phyloP scores from a whole-genome alignment of 2,329 filamentous ascomycete genomes.

The Diaporthe sp. region DNA sequence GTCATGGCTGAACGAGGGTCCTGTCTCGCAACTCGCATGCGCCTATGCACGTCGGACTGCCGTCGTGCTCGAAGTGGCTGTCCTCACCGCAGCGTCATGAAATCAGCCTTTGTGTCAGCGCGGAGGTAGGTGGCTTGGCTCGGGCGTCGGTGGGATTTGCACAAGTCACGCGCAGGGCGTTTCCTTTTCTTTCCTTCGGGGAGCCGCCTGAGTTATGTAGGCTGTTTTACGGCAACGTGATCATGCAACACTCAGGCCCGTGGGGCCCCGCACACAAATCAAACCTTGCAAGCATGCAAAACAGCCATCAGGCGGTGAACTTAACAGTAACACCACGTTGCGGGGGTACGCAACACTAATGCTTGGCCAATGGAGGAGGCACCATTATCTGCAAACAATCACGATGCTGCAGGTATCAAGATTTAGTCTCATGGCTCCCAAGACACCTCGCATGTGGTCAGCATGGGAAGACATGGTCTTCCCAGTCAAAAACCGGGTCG shows the following conservation, averaged over 20 bases:
- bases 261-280: fast-evolving
- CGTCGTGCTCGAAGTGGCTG: not conserved
- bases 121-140: not conserved
- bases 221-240: not conserved
- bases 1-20: not conserved
- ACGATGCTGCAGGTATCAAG: not conserved
- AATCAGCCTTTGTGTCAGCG: not conserved
- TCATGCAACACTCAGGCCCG: not conserved
- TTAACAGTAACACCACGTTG: not conserved
- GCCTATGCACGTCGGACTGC: not conserved
- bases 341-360: not conserved
- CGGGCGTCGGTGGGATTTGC: not conserved
- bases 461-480: not conserved
- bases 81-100: not conserved
- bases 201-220: not conserved
- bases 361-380: not conserved
- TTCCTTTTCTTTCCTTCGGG: no score
- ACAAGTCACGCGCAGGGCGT: no score
- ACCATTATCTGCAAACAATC: not conserved
- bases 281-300: not conserved
- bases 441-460: not conserved
- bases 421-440: not conserved
- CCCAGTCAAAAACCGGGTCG: not conserved
- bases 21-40: not conserved
- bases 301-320: not conserved